phyloP scores from a whole-genome alignment of 352 stramenopile species.

The Bremia lactucae region DNA sequence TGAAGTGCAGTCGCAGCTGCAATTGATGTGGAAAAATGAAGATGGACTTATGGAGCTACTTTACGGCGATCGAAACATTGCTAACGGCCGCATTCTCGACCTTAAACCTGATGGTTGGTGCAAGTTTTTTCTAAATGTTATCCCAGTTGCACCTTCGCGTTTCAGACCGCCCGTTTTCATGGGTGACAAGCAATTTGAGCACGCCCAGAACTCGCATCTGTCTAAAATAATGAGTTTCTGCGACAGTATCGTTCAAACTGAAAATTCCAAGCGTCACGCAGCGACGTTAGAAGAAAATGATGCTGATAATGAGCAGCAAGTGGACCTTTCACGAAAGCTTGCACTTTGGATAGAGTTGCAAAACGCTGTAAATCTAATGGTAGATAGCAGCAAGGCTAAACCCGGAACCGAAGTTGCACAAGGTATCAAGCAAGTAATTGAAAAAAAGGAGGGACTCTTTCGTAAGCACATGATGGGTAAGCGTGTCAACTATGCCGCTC shows the following conservation, averaged over 20 bases:
- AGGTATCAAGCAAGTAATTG: constrained; percentile 96
- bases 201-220: constrained; percentile 95
- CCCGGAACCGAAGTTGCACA: constrained; percentile 53
- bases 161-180: constrained; percentile 97
- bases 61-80: constrained; percentile 81
- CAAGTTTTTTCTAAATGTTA: constrained; percentile 94
- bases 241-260: constrained; percentile 79
- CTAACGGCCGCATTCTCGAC: constrained; percentile 37
- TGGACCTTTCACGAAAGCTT: constrained; percentile 88
- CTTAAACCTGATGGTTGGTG: constrained; percentile 72
- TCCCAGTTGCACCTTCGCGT: constrained; percentile 93
- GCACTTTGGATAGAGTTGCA: constrained; percentile 96
- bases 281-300: constrained; percentile 51
- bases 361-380: constrained; percentile 79
- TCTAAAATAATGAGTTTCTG: constrained; percentile 90
- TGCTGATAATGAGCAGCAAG: constrained; percentile 32
- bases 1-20: constrained; percentile 92
- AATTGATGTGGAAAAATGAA: constrained; percentile 92
- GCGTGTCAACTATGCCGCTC: constrained; percentile 98
- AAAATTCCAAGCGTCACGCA: constrained; percentile 47
- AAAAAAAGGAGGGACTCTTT: constrained; percentile 99
- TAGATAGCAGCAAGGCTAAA: constrained; percentile 73
- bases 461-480: constrained; percentile 98
- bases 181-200: constrained; percentile 93
- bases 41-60: constrained; percentile 88